A percentile compares a stretch with the other conserved stretches of the same genome.
Evolutionary conservation across 371 early-diverging fungal genomes (phyloP).

Genomic region (Lichtheimia hyalospora): DNA sequence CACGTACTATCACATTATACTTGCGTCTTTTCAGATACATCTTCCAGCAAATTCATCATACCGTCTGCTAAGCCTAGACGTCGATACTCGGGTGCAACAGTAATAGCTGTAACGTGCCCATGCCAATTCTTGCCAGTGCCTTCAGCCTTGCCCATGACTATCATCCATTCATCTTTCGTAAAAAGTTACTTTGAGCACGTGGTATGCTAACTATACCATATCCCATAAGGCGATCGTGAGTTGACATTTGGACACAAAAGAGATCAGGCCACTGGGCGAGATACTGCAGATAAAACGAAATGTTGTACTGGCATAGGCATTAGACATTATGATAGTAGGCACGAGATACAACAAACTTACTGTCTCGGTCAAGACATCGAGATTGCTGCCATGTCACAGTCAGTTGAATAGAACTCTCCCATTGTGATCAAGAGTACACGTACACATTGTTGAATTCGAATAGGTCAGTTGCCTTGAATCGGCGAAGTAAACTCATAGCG

Average conservation of each 20-base stretch:
- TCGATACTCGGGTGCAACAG: conserved; percentile 95
- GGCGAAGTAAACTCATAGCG: conserved; percentile 46
- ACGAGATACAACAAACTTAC: conserved; percentile 39
- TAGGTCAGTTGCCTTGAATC: conserved; percentile 78
- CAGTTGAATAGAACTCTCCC: background rate
- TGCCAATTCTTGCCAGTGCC: conserved; percentile 93
- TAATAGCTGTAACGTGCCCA: conserved; percentile 98
- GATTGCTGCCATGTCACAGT: conserved; percentile 53
- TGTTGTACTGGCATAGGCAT: conserved; percentile 71
- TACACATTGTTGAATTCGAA: conserved; percentile 91
- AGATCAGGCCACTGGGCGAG: conserved; percentile 95
- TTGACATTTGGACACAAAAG: conserved; percentile 81
- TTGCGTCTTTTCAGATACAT: conserved; percentile 86
- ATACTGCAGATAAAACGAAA: conserved; percentile 91
- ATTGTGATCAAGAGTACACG: conserved; percentile 4
- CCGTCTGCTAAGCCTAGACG: conserved; percentile 88
- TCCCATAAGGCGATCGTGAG: conserved; percentile 78
- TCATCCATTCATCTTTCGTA: background rate
- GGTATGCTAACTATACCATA: conserved; percentile 59
- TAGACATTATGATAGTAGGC: too few species aligned
- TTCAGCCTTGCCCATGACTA: conserved; percentile 97
- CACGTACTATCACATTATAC: background rate
- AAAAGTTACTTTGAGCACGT: background rate
- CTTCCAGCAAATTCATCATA: conserved; percentile 91
- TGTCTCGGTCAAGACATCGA: conserved; percentile 88